Evolutionary conservation across 1,284 basidiomycete species (phyloP), one percentile per base, ranked within the genome.

Genomic region (Ganoderma lingzhi): DNA sequence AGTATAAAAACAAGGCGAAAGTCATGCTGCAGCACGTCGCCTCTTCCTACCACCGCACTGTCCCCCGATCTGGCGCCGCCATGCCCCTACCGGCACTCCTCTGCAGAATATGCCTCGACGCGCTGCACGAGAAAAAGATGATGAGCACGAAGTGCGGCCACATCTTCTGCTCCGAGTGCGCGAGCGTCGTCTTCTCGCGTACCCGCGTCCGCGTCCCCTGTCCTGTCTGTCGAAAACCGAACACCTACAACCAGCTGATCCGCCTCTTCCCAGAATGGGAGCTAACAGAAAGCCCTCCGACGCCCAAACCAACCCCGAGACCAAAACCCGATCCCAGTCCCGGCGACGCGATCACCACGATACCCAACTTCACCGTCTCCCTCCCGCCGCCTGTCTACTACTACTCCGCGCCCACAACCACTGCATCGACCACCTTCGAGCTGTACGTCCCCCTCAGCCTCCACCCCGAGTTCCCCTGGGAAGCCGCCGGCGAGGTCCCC

Each of bases 61-160:
- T 15, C 59, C 51, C 32, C 15, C 23, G 42, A n/a, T 45, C 28
- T 15, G 30, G 42, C 23, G n/a, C 15, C 45, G 59, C 44, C 58
- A 75, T 75, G 74, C 62, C 73, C 23, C 39, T 14, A 58, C 71
- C 44, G n/a, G 28, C 53, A 6, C 42, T 73, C 9, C 53, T 67
- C n/a, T 79, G 78, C 72, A 74, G 64, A 39, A 79, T 79, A 30
- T 79, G 78, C 37, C 64, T 78, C 14, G 78, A 78, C 15, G 65
- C 62, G 19, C 32, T 68, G 65, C 17, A 59, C 48, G 3, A 53
- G 53, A 3, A 63, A 28, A 5, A 75, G 75, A 5, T 72, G 10
- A 71, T 76, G 66, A 66, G 75, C 32, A 77, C 77, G n/a, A 67
- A 64, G 28, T 80, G 78, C 58, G 78, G 78, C 32, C 78, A 80